Evolutionary conservation across 2,329 filamentous ascomycete genomes (phyloP).

Genomic region (Camillea tinctor): DNA sequence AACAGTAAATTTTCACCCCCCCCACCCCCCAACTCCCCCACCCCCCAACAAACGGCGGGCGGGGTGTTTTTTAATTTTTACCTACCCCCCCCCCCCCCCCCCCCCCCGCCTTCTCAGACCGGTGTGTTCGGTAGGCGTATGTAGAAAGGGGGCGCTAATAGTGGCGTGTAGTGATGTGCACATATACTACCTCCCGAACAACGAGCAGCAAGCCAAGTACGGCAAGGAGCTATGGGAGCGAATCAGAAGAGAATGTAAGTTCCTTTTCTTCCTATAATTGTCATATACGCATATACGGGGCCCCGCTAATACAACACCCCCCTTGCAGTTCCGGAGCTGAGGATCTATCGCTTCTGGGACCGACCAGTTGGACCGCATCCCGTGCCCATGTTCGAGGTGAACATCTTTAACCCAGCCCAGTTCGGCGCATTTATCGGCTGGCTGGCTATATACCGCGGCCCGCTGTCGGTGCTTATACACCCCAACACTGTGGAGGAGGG

Average conservation of each 20-base stretch:
- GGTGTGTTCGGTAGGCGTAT: background rate
- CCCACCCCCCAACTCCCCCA: background rate
- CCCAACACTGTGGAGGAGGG: constrained; percentile 64
- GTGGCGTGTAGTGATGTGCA: constrained; percentile 65
- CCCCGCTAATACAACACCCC: background rate
- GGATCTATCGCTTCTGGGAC: constrained; percentile 78
- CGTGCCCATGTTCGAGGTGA: constrained; percentile 89
- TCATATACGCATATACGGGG: background rate
- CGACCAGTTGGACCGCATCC: constrained; percentile 78
- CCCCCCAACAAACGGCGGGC: too few species aligned
- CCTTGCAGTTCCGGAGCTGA: constrained; percentile 73
- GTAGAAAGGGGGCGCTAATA: background rate
- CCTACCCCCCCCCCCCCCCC: too few species aligned
- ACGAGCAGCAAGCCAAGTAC: constrained; percentile 61
- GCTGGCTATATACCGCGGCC: constrained; percentile 79
- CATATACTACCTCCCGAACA: constrained; percentile 74
- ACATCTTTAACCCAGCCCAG: constrained; percentile 79
- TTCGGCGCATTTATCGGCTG: constrained; percentile 88
- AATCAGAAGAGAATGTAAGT: constrained; percentile 74
- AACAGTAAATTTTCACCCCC: background rate
- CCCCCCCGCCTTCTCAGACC: too few species aligned
- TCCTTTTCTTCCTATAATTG: background rate
- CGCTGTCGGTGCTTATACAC: constrained; percentile 75
- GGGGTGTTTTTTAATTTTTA: too few species aligned
- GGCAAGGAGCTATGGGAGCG: constrained; percentile 74